Conservation (phyloP, 768 basidiomycete species). For the Rhodotorula paludigena region DNA sequence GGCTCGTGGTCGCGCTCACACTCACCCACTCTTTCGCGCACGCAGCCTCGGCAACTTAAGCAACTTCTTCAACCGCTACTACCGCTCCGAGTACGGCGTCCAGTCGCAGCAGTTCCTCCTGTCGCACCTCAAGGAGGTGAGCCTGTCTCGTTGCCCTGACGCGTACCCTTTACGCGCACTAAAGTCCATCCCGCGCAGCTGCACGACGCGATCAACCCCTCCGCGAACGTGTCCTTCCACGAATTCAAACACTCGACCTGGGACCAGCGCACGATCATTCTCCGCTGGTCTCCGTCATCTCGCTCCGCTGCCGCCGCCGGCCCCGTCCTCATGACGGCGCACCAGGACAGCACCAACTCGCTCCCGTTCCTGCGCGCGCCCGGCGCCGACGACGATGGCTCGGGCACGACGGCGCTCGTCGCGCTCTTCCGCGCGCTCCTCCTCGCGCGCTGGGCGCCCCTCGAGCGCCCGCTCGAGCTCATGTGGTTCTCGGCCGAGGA, state of each 20-base stretch:
- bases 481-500: constrained; percentile 51
- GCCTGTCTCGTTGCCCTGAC: not conserved
- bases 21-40: too few relatives aligned
- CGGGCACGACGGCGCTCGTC: constrained; percentile 47
- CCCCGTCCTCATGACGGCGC: constrained; percentile 44
- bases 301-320: constrained; percentile 29
- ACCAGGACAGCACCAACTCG: constrained; percentile 48
- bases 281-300: constrained; percentile 43
- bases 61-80: constrained; percentile 48
- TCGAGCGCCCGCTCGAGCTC: constrained; percentile 47
- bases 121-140: constrained; percentile 42
- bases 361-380: constrained; percentile 51
- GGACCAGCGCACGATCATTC: constrained; percentile 46
- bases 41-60: constrained; percentile 16
- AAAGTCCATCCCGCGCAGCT: not conserved
- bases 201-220: constrained; percentile 6
- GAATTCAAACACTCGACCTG: constrained; percentile 47
- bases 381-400: constrained; percentile 50
- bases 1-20: not conserved
- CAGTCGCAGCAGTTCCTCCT: constrained; percentile 48
- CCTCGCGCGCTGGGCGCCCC: constrained; percentile 44
- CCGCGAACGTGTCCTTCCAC: constrained; percentile 27
- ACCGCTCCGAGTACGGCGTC: constrained; percentile 48
- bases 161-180: not conserved
- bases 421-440: constrained; percentile 46